phyloP scores from a whole-genome alignment of 208 protist species.

The Balamuthia mandrillaris region DNA sequence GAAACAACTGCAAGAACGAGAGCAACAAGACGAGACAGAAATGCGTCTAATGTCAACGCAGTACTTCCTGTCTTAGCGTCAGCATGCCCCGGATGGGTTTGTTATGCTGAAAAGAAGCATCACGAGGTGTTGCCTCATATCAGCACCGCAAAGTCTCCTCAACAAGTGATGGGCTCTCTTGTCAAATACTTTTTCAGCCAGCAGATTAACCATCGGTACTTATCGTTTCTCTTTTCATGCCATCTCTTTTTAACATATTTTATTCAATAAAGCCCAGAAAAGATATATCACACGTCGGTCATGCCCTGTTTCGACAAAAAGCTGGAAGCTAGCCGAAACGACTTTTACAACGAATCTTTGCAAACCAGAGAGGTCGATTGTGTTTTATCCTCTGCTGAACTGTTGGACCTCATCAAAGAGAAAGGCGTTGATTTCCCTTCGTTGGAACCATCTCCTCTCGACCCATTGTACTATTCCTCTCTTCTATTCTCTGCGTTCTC shows the following conservation, averaged over 20 bases:
- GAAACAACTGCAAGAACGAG: no score
- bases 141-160: conserved; percentile 87
- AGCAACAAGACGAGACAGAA: no score
- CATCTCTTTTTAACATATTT: conserved; percentile 79
- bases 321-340: conserved; percentile 89
- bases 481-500: no score
- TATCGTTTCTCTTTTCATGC: conserved; percentile 69
- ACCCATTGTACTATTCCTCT: neutral
- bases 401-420: conserved; percentile 83
- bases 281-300: conserved; percentile 88
- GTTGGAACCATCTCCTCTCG: conserved; percentile 25
- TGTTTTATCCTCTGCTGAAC: conserved; percentile 89
- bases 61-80: conserved; percentile 91
- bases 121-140: conserved; percentile 85
- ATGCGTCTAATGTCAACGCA: no score
- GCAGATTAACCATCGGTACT: neutral
- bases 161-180: conserved; percentile 89
- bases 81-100: conserved; percentile 94
- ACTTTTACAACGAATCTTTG: conserved; percentile 70
- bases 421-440: conserved; percentile 34
- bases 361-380: conserved; percentile 85
- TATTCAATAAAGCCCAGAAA: conserved; percentile 26
- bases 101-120: conserved; percentile 96
- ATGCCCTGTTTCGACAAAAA: conserved; percentile 99
- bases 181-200: conserved; percentile 78